Base-by-base conservation (phyloP, 116 monocot species). In the Papilionanthe hybrid region DNA sequence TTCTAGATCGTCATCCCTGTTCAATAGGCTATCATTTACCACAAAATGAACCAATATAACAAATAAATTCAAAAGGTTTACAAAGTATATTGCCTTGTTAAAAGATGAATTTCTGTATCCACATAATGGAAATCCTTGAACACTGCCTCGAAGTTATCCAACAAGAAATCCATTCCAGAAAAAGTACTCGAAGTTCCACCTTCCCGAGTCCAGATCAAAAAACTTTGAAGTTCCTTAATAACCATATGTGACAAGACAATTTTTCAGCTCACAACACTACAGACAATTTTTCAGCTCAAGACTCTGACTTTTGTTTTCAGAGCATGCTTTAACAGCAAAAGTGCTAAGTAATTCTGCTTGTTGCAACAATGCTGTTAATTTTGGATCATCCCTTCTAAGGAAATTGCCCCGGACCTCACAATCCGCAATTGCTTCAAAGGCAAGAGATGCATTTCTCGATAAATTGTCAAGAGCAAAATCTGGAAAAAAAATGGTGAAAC, bases 221-320 rank as follows among this genome's bases (percentile, higher is more conserved):
- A 92, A 45, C 93, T 86, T 75, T 89, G 87, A n/a, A 93, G 90
- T 82, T 92, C 90, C 96, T 96, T 83, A 81, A 80, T 66, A 72
- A 67, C 66, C 55, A 60, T 77, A 50, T 55, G 4, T 49, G 53
- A 44, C 72, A 5, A 77, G 55, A 55, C 20, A 17, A 53, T 3
- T 53, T 53, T 15, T 60, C 1, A 27, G 29, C 65, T 65, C 27
- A 25, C 65, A 65, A 7, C 27, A 10, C 25, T 65, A 65, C 23
- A 22, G 11, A 71, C 18, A 32, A n/a, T n/a, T n/a, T n/a, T n/a
- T n/a, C n/a, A 41, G 7, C 17, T 96, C 92, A 44, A 89, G 80
- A 72, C 90, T 87, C 73, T 86, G 80, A 12, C 84, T 84, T 9
- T 84, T 84, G 50, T 82, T 87, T 56, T 86, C 92, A 77, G 80